Evolutionary conservation across 495 filamentous ascomycete genomes (phyloP).

Genomic region (Thermothielavioides terrestris): DNA sequence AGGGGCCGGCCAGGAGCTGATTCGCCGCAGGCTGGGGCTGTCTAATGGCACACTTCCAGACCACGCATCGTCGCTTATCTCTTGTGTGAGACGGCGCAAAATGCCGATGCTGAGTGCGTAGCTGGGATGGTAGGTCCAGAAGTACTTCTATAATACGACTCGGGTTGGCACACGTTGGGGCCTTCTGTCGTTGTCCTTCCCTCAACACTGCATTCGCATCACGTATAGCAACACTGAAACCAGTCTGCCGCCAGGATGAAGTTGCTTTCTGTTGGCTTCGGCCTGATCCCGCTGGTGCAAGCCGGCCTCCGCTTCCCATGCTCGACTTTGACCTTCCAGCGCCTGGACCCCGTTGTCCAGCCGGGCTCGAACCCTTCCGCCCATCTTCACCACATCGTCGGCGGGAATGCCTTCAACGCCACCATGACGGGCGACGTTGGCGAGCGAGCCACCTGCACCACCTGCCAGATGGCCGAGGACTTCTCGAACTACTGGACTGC

Average conservation of each 20-base stretch:
- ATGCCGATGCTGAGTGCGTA: no score
- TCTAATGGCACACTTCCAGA: no score
- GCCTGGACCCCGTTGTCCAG: conserved; percentile 38
- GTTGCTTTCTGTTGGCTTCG: neutral
- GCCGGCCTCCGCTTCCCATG: conserved; percentile 14
- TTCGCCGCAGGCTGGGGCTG: no score
- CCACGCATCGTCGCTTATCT: no score
- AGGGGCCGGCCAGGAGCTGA: no score
- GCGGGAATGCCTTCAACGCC: conserved; percentile 43
- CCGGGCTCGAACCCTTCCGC: conserved; percentile 31
- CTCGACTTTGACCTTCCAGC: conserved; percentile 25
- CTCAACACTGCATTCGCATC: no score
- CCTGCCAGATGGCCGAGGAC: conserved; percentile 21
- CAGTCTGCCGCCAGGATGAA: conserved; percentile 7
- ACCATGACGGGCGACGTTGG: conserved; percentile 44
- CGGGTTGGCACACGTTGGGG: no score
- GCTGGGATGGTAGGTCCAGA: no score
- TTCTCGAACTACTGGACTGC: conserved; percentile 36
- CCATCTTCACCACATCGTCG: conserved; percentile 42
- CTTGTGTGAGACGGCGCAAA: no score
- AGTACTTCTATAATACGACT: no score
- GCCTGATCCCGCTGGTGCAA: conserved; percentile 1
- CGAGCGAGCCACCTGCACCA: conserved; percentile 27
- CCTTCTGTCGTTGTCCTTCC: no score
- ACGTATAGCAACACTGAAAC: no score